Base-by-base conservation (phyloP, 1,284 basidiomycete genomes). In the Mycena citricolor region DNA sequence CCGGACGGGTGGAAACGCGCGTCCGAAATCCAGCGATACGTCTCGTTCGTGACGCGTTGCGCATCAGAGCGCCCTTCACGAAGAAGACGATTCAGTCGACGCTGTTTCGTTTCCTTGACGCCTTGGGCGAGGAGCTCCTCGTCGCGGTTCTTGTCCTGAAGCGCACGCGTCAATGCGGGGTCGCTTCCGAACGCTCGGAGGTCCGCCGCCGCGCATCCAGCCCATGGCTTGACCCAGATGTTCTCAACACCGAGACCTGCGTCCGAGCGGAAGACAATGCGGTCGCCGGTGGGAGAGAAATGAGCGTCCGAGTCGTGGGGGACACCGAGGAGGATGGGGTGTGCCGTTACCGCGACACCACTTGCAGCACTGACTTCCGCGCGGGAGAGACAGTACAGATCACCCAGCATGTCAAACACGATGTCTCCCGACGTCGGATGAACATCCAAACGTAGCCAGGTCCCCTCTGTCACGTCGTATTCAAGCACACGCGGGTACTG, bases 371-470 rank as follows among this genome's bases (percentile, higher is more conserved):
- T 36, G 0, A 71, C 74, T 36, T 51, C 49, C 3, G 40, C 22
- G 29, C 23, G 11, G 4, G 81, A 73, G 32, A 87, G 67, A 54
- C 84, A 87, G 58, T 86, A 86, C 21, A 87, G 58, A 57, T 87
- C 83, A 2, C 84, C 84, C 4, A 82, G 63, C 73, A 87, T 83
- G 57, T 86, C 84, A 42, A 86, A 87, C 6, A 86, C 71, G 40
- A 87, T 76, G 49, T 87, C 84, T 8, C 85, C 83, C 3, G 76
- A 72, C 46, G 64, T 64, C 7, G 82, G 81, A 52, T 84, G 77
- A 2, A 86, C 81, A 56, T 86, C 83, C 23, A 86, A 72, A 11
- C 83, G 72, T 39, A 86, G 63, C 83, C 83, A 86, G 23, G 83
- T 86, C 8, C 84, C 84, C 55, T 86, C 81, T 25, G 71, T 67